Percentiles rank a stretch among this genome's conserved stretches.
phyloP scores from a whole-genome alignment of 805 yeast species.

The Ogataea nonfermentans region DNA sequence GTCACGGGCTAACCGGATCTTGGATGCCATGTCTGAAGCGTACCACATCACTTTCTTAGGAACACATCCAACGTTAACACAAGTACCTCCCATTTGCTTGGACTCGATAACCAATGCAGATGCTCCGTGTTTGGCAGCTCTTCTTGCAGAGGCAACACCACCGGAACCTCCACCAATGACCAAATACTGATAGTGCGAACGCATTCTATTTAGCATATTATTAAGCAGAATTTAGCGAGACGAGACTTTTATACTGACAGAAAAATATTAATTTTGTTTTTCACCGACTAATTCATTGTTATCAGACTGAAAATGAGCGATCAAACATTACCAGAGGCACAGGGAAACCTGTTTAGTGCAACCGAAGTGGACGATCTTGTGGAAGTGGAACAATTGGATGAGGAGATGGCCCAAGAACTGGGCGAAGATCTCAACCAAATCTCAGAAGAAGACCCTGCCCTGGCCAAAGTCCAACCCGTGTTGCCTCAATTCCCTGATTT shows the following conservation, averaged over 20 bases:
- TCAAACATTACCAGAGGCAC: constrained; percentile 1
- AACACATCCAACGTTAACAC: constrained; percentile 99
- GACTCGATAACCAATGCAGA: constrained; percentile 81
- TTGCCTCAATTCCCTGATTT: constrained; percentile 62
- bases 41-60: constrained; percentile 99
- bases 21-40: constrained; percentile 85
- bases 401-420: constrained; percentile 28
- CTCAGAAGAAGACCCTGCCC: constrained; percentile 26
- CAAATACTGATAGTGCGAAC: constrained; percentile 75
- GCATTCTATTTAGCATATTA: constrained; percentile 32
- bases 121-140: constrained; percentile 94
- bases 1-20: constrained; percentile 68
- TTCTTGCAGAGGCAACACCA: constrained; percentile 97
- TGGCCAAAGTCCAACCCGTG: constrained; percentile 25
- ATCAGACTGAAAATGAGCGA: constrained; percentile 3
- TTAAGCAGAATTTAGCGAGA: background rate
- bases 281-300: background rate
- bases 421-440: constrained; percentile 7
- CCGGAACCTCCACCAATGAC: constrained; percentile 99
- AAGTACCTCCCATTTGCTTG: constrained; percentile 89
- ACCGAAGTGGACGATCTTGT: constrained; percentile 24
- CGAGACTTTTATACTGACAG: background rate
- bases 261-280: background rate
- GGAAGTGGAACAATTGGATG: constrained; percentile 33
- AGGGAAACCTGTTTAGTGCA: constrained; percentile 20